phyloP scores from a whole-genome alignment of 306 rosid species.

The Abrus pulchellus region DNA sequence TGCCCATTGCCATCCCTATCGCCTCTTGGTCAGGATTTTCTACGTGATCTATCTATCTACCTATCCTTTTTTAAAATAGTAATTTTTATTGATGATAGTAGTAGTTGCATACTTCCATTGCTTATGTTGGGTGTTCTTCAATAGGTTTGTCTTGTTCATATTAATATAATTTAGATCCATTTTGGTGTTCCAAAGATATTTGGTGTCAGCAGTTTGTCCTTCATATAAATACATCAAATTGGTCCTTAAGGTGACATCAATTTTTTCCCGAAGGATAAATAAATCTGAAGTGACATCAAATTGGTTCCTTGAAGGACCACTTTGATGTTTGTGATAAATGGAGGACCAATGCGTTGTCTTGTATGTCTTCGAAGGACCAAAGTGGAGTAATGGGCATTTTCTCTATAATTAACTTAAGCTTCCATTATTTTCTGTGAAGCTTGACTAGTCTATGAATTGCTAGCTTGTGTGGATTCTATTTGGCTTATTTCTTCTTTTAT shows the following conservation, averaged over 20 bases:
- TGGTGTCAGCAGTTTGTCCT: conserved; percentile 6
- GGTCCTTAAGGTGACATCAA: neutral
- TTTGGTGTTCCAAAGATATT: conserved; percentile 22
- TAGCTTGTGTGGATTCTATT: conserved; percentile 33
- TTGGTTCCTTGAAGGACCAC: conserved; percentile 14
- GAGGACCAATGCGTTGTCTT: conserved; percentile 20
- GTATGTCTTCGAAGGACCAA: conserved; percentile 15
- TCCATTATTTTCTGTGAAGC: conserved; percentile 26
- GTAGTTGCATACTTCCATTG: conserved; percentile 7
- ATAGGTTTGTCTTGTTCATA: neutral
- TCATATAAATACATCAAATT: conserved; percentile 18
- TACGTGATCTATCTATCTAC: neutral
- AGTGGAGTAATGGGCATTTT: neutral
- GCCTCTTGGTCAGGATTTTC: conserved; percentile 27
- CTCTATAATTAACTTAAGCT: conserved; percentile 20
- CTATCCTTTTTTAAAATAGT: neutral
- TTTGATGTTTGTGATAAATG: conserved; percentile 32
- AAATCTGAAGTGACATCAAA: neutral
- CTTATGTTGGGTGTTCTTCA: conserved; percentile 15
- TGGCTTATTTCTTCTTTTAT: conserved; percentile 21
- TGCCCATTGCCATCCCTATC: too few relatives aligned
- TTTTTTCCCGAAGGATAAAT: too few relatives aligned
- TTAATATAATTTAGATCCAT: conserved; percentile 29
- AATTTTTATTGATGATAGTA: neutral
- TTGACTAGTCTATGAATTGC: conserved; percentile 15